phyloP scores from a whole-genome alignment of 2,329 filamentous ascomycete species.

The Phaeophleospora eucalypticola region DNA sequence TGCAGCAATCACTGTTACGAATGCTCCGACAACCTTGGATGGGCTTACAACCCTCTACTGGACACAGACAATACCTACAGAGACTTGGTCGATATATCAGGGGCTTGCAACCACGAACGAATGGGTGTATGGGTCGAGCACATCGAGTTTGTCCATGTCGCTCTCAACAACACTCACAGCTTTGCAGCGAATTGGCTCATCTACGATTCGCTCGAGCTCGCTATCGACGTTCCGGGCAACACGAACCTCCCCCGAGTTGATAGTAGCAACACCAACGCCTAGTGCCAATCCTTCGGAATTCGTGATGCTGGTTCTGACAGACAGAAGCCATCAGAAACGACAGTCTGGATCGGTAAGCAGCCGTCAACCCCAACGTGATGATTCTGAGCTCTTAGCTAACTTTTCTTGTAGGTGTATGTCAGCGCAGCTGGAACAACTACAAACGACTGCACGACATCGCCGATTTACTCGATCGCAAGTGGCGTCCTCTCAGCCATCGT shows the following conservation, averaged over 20 bases:
- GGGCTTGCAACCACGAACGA: not conserved
- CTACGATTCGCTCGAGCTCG: not conserved
- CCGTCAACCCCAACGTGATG: not conserved
- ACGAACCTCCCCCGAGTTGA: not conserved
- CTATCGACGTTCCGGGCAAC: not conserved
- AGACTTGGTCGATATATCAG: slow-evolving; percentile 1
- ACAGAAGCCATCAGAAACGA: slow-evolving; percentile 13
- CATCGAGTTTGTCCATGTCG: too few species aligned
- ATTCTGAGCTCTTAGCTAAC: not conserved
- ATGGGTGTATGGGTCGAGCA: too few species aligned
- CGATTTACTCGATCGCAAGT: slow-evolving; percentile 25
- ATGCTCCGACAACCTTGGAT: slow-evolving; percentile 29
- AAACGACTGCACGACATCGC: slow-evolving; percentile 28
- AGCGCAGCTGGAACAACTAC: slow-evolving; percentile 26
- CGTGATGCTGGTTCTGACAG: slow-evolving; percentile 15
- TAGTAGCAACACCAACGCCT: slow-evolving; percentile 9
- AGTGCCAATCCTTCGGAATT: slow-evolving; percentile 13
- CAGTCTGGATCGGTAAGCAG: slow-evolving; percentile 17
- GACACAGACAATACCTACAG: slow-evolving; percentile 16
- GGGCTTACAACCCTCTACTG: slow-evolving; percentile 27
- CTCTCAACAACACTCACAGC: too few species aligned
- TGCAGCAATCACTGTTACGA: slow-evolving; percentile 25
- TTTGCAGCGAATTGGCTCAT: not conserved
- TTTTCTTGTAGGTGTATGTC: slow-evolving; percentile 19
- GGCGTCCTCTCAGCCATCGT: slow-evolving; percentile 28